phyloP scores from a whole-genome alignment of 306 rosid genomes.

The Quercus alba region DNA sequence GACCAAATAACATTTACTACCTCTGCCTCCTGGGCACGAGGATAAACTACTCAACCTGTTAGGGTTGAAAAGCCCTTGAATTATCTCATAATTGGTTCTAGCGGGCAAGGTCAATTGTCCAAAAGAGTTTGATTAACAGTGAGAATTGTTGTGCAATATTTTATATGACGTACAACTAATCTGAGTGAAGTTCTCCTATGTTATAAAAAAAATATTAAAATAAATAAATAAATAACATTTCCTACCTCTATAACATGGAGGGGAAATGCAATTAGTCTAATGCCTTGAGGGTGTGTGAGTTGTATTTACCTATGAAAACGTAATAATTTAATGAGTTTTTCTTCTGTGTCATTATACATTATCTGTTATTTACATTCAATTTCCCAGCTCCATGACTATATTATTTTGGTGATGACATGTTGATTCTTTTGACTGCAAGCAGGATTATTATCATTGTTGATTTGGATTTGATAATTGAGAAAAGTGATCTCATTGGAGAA shows the following conservation, averaged over 20 bases:
- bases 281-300: background rate
- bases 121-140: background rate
- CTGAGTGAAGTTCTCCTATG: background rate
- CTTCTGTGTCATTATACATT: background rate
- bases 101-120: too few species aligned
- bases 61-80: background rate
- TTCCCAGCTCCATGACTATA: background rate
- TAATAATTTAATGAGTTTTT: background rate
- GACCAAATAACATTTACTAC: background rate
- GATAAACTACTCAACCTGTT: background rate
- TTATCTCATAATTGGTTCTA: too few species aligned
- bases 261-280: background rate
- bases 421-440: slow-evolving; percentile 20
- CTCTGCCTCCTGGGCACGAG: background rate
- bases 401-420: background rate
- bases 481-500: slow-evolving; percentile 60
- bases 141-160: background rate
- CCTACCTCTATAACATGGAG: background rate
- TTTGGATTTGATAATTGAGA: slow-evolving; percentile 54
- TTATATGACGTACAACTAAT: background rate
- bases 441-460: slow-evolving; percentile 75
- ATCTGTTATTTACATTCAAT: background rate
- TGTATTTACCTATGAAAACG: background rate
- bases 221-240: background rate
- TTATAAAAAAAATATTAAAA: too few species aligned